A percentile compares a stretch with the other conserved stretches of the same genome.
Conservation (phyloP, 192 early-diverging fungal genomes). For the Coemansia brasiliensis region DNA sequence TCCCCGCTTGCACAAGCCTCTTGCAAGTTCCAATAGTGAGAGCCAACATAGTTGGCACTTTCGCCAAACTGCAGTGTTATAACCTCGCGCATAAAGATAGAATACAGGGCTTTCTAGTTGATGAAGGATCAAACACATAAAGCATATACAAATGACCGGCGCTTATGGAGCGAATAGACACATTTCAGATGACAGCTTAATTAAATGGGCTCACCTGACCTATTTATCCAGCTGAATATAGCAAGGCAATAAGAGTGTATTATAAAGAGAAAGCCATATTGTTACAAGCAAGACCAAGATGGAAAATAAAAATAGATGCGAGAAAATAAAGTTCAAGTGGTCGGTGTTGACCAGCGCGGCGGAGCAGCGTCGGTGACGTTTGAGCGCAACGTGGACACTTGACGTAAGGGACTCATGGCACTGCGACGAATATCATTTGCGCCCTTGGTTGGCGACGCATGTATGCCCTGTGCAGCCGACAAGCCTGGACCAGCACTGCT, state of each 20-base stretch:
- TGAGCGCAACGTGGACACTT: conserved; percentile 18
- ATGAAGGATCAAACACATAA: no score
- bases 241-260: no score
- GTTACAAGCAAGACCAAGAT: conserved; percentile 12
- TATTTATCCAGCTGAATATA: no score
- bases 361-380: conserved; percentile 1
- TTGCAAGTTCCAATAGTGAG: conserved; percentile 88
- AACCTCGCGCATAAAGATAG: conserved; percentile 71
- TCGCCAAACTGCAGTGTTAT: conserved; percentile 93
- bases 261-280: conserved; percentile 1
- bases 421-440: conserved; percentile 28
- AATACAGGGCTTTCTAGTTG: neutral
- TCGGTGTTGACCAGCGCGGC: conserved; percentile 13
- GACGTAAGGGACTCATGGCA: conserved; percentile 43
- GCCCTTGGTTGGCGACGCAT: conserved; percentile 47
- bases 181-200: no score
- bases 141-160: neutral
- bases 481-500: conserved; percentile 1
- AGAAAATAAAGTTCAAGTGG: neutral
- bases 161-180: no score
- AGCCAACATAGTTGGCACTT: conserved; percentile 80
- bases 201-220: no score
- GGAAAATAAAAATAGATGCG: neutral
- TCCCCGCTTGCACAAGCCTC: conserved; percentile 53
- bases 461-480: neutral